Evolutionary conservation across 2,329 filamentous ascomycete species (phyloP).

Genomic region (Aspergillus fumigatiaffinis): DNA sequence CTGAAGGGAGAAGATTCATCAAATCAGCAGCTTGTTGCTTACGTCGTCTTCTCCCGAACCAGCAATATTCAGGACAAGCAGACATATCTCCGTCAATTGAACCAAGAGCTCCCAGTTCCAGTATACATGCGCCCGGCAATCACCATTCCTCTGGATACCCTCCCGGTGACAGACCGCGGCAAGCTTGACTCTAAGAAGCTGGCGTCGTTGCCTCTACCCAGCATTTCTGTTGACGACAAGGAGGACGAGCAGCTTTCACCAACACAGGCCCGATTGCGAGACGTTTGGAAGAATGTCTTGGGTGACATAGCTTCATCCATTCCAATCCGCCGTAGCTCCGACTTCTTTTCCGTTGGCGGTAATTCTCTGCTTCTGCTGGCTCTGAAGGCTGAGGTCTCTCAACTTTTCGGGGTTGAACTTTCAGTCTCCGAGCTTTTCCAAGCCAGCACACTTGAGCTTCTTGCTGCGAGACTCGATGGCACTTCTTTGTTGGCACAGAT

Average conservation of each 20-base stretch:
- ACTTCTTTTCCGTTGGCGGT: constrained; percentile 26
- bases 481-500: constrained; percentile 18
- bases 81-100: constrained; percentile 4
- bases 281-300: constrained; percentile 10
- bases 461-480: constrained; percentile 35
- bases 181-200: constrained; percentile 4
- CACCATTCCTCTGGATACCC: constrained; percentile 1
- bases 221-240: constrained; percentile 1
- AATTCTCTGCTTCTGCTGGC: constrained; percentile 25
- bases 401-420: constrained; percentile 28
- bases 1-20: not conserved
- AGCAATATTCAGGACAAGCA: not conserved
- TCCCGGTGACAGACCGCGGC: constrained; percentile 2
- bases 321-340: not conserved
- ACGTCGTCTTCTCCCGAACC: constrained; percentile 3
- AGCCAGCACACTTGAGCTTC: constrained; percentile 34
- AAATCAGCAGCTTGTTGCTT: constrained; percentile 4
- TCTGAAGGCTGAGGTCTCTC: constrained; percentile 35
- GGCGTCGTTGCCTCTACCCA: constrained; percentile 6
- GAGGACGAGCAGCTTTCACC: constrained; percentile 1
- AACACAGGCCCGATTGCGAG: constrained; percentile 1
- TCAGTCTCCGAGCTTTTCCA: constrained; percentile 38
- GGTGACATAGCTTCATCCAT: not conserved
- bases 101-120: constrained; percentile 3
- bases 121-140: constrained; percentile 5